These are phyloP conservation scores for Aspergillus incahuasiensis DNA, from an alignment of 495 filamentous ascomycete species.

Conservation along the genomic window DNA sequence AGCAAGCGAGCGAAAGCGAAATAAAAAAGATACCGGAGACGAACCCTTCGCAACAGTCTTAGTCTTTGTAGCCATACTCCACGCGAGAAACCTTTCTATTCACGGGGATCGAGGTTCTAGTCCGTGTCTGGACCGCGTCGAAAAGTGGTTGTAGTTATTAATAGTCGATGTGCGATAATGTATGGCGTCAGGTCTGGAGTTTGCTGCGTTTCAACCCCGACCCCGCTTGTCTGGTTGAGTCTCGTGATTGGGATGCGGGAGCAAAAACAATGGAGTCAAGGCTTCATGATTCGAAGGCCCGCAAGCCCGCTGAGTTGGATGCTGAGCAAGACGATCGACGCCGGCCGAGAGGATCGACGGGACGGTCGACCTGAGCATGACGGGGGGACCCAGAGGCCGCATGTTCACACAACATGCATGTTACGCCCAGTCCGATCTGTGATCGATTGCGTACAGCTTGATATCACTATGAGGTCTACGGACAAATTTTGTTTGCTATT, in stretches of 20 bases:
- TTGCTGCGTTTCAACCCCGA: constrained; percentile 8
- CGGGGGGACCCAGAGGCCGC: neutral
- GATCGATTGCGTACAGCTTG: neutral
- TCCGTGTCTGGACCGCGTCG: neutral
- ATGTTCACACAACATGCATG: neutral
- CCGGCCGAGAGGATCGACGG: neutral
- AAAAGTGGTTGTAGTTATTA: constrained; percentile 7
- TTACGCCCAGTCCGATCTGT: neutral
- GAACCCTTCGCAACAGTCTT: constrained; percentile 18
- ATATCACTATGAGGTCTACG: neutral
- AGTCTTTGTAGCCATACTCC: constrained; percentile 13
- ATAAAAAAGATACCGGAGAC: constrained; percentile 2
- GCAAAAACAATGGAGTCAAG: neutral
- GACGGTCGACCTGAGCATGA: neutral
- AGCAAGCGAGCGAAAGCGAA: neutral
- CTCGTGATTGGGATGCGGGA: constrained; percentile 12
- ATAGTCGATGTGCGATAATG: constrained; percentile 18
- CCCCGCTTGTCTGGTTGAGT: constrained; percentile 4
- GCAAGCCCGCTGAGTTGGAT: neutral
- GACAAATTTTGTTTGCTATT: neutral
- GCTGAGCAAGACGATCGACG: neutral
- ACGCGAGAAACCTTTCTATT: constrained; percentile 3
- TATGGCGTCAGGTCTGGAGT: constrained; percentile 22
- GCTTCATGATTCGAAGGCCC: neutral
- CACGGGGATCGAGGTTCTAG: neutral